phyloP scores from a whole-genome alignment of 2,329 filamentous ascomycete species.

The Aspergillus sp. region DNA sequence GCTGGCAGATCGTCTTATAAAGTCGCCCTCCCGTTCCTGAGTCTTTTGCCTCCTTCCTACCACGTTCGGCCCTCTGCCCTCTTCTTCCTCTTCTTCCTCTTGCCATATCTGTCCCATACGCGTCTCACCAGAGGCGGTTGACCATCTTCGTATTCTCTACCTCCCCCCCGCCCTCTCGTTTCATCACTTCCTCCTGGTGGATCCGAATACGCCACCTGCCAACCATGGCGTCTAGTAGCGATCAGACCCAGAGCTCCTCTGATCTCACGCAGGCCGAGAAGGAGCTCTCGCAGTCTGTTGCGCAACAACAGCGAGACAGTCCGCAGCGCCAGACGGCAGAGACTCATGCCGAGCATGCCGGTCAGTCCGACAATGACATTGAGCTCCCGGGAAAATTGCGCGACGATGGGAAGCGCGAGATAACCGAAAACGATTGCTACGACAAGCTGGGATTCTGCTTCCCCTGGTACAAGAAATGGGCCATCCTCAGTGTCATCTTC shows the following conservation, averaged over 20 bases:
- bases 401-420: slow-evolving; percentile 24
- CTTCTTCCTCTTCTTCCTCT: too few relatives aligned
- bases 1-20: too few relatives aligned
- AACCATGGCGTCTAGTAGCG: neutral
- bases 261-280: slow-evolving; percentile 3
- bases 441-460: slow-evolving; percentile 54
- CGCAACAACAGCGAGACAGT: slow-evolving; percentile 2
- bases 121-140: too few relatives aligned
- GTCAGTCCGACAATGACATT: slow-evolving; percentile 7
- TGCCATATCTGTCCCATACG: too few relatives aligned
- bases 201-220: neutral
- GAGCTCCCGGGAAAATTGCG: slow-evolving; percentile 6
- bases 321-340: slow-evolving; percentile 4
- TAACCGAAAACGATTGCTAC: slow-evolving; percentile 50
- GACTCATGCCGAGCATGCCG: slow-evolving; percentile 10
- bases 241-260: neutral
- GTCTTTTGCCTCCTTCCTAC: too few relatives aligned
- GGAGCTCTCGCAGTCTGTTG: neutral
- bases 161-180: neutral
- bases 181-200: neutral
- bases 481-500: slow-evolving; percentile 61
- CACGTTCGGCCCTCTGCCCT: too few relatives aligned
- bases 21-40: too few relatives aligned
- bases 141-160: too few relatives aligned
- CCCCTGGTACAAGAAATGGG: slow-evolving; percentile 56